A percentile compares a stretch with the other conserved stretches of the same genome.
These are phyloP conservation scores for Cercospora zeae-maydis DNA, from an alignment of 2,329 filamentous ascomycete species.

Conservation along the genomic window DNA sequence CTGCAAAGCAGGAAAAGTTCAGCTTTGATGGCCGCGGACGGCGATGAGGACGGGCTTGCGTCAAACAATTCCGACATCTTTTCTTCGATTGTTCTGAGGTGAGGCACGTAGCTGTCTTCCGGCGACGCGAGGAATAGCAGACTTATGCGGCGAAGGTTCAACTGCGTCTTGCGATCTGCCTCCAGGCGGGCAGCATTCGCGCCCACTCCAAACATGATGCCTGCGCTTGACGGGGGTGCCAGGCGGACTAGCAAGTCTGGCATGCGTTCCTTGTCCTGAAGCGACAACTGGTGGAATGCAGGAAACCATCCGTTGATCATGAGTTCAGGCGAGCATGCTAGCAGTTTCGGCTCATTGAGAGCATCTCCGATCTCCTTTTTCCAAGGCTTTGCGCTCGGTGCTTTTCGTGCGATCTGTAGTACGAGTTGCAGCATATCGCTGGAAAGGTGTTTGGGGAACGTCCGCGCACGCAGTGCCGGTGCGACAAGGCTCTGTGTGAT, in stretches of 20 bases:
- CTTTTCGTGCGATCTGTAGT: conserved; percentile 70
- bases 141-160: conserved; percentile 79
- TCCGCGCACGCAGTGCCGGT: conserved; percentile 76
- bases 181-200: conserved; percentile 91
- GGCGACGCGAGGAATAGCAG: conserved; percentile 73
- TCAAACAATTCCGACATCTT: conserved; percentile 82
- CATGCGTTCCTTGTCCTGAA: conserved; percentile 84
- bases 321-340: conserved; percentile 63
- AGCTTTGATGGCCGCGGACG: conserved; percentile 81
- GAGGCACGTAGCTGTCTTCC: conserved; percentile 74
- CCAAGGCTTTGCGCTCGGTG: conserved; percentile 82
- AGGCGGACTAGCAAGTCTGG: conserved; percentile 75
- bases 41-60: conserved; percentile 82
- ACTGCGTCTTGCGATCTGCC: conserved; percentile 86
- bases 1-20: conserved; percentile 88
- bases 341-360: conserved; percentile 86
- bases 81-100: conserved; percentile 69
- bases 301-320: conserved; percentile 75
- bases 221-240: conserved; percentile 81
- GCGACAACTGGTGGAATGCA: conserved; percentile 76
- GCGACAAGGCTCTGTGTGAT: conserved; percentile 81
- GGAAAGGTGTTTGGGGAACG: conserved; percentile 81
- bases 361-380: conserved; percentile 89
- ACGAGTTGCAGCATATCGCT: conserved; percentile 68
- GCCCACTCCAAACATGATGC: conserved; percentile 97